Conservation (phyloP, 495 filamentous ascomycete species). For the Xylaria cubensis region DNA sequence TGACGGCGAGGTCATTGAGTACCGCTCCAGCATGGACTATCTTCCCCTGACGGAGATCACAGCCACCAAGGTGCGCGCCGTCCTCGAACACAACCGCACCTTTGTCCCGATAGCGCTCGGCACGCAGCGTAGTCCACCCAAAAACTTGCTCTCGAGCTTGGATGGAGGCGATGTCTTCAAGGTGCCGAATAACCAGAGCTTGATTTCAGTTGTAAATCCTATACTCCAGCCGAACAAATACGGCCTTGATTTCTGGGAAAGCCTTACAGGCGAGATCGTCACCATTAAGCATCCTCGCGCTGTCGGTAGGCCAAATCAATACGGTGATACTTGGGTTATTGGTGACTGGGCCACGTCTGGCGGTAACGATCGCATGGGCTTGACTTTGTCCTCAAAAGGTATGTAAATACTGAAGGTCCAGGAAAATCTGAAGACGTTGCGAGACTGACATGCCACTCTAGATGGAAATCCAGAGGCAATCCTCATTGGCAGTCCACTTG, state of each 20-base stretch:
- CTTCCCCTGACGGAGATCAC: conserved; percentile 64
- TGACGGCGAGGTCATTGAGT: conserved; percentile 62
- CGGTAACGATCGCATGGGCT: conserved; percentile 58
- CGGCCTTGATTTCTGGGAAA: conserved; percentile 72
- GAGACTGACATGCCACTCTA: conserved; percentile 22
- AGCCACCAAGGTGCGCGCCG: conserved; percentile 51
- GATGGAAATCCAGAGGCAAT: conserved; percentile 70
- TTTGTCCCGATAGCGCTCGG: conserved; percentile 62
- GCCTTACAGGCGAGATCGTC: conserved; percentile 63
- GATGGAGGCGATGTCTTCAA: conserved; percentile 61
- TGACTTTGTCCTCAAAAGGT: conserved; percentile 58
- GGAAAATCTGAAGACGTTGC: background rate
- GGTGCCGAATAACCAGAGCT: conserved; percentile 59
- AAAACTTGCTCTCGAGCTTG: conserved; percentile 55
- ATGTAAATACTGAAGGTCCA: background rate
- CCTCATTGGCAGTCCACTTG: conserved; percentile 63
- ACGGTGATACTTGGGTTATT: conserved; percentile 67
- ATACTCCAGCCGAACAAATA: conserved; percentile 58
- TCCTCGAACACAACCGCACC: conserved; percentile 53
- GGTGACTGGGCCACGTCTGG: conserved; percentile 63
- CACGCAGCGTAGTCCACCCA: conserved; percentile 57
- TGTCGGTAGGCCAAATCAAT: conserved; percentile 59
- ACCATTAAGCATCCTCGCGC: conserved; percentile 55
- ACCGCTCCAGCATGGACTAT: conserved; percentile 56
- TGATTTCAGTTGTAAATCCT: conserved; percentile 61